A percentile compares a stretch with the other conserved stretches of the same genome.
phyloP scores from a whole-genome alignment of 176 grass and related monocot species.

The Calamus simplicifolius region DNA sequence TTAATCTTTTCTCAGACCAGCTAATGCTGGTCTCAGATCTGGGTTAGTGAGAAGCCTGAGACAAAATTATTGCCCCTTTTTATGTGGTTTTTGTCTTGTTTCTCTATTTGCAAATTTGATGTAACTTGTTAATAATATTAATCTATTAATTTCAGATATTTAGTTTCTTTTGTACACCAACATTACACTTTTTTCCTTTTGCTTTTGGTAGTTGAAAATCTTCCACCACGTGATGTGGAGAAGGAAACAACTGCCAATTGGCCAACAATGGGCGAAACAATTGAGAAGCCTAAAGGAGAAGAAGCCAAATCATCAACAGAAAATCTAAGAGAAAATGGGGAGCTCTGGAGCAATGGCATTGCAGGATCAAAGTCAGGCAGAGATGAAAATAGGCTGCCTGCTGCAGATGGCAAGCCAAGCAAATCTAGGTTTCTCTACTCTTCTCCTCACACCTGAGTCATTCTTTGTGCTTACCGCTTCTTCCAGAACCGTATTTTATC shows the following conservation, averaged over 20 bases:
- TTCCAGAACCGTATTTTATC: constrained; percentile 46
- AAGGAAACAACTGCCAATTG: constrained; percentile 40
- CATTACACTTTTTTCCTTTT: neutral
- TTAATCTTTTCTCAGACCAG: too few relatives aligned
- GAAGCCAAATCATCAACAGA: constrained; percentile 38
- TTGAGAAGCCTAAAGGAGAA: constrained; percentile 28
- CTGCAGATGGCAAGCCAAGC: constrained; percentile 45
- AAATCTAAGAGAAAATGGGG: constrained; percentile 66
- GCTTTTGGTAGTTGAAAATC: constrained; percentile 41
- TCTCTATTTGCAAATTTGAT: too few relatives aligned
- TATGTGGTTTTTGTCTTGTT: too few relatives aligned
- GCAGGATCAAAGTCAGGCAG: constrained; percentile 32
- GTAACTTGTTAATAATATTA: too few relatives aligned
- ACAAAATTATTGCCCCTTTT: too few relatives aligned
- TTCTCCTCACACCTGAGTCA: constrained; percentile 37
- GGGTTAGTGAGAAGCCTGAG: too few relatives aligned
- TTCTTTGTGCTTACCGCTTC: constrained; percentile 53
- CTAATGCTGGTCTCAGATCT: too few relatives aligned
- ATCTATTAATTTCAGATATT: neutral
- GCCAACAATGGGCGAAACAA: constrained; percentile 29
- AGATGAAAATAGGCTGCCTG: constrained; percentile 28
- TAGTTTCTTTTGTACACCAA: neutral
- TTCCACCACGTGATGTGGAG: constrained; percentile 17
- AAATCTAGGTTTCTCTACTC: constrained; percentile 79
- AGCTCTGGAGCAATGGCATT: constrained; percentile 44